Base-by-base conservation (phyloP, 2,329 filamentous ascomycete genomes). In the Stachybotrys chartarum region DNA sequence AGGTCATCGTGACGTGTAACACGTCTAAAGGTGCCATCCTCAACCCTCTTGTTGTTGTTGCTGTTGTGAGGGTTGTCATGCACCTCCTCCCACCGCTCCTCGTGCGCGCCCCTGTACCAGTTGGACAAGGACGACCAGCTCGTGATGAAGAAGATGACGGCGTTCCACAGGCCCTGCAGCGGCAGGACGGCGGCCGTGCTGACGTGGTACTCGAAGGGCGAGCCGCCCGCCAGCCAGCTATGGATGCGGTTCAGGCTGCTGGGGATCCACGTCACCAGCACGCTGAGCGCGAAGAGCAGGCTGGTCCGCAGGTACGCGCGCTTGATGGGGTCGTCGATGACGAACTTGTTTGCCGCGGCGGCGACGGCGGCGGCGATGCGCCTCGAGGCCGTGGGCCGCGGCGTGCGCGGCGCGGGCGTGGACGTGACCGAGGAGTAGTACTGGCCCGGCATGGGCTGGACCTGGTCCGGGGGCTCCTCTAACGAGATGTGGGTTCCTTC, bases 91-190 rank as follows among this genome's bases (percentile, higher is more conserved):
- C 50, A 42, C 30, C 35, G n/a, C 30, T 44, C 31, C 32, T 42
- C 35, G 30, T 30, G 31, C 30, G n/a, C 50, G 6, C 35, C 35
- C n/a, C 50, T n/a, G 16, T 17, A 32, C 50, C 50, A 52, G n/a
- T 17, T 52, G 12, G 50, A 52, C 16, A 72, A 58, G 1, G 59
- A 58, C 1, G 32, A 53, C 72, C 75, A 79, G 59, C 78, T 89
- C 1, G 87, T 88, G 6, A 81, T 80, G 57, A 88, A 82, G 70
- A 91, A 93, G 55, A 94, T 90, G 53, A 90, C 73, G 32, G 84
- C 81, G 65, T 93, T 93, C 88, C 89, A 92, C 35, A 91, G 81
- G 1, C 90, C 90, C 68, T 93, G 90, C 1, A 91, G 75, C 0
- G 90, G 88, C 5, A 93, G 75, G 0, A 92, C 88, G 1, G 89